Conservation (phyloP, 306 rosid species). For the Begonia peltatifolia region DNA sequence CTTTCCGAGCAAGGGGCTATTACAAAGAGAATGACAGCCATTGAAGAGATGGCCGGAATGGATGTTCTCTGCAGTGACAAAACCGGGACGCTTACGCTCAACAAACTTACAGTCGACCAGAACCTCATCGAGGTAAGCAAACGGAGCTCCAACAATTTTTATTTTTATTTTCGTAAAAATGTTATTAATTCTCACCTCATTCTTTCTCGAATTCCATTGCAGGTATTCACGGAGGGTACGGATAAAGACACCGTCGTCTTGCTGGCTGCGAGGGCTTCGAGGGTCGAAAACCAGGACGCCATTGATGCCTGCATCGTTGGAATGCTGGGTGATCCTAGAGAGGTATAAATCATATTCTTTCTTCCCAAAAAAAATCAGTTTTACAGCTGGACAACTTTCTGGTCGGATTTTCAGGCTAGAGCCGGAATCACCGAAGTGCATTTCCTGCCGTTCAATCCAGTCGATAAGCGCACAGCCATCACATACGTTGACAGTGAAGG, state of each 20-base stretch:
- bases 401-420: background rate
- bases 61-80: background rate
- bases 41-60: constrained; percentile 32
- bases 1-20: constrained; percentile 53
- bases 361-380: background rate
- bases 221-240: background rate
- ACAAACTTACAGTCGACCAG: constrained; percentile 21
- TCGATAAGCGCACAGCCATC: background rate
- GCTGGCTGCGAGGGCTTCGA: background rate
- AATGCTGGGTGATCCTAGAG: constrained; percentile 1
- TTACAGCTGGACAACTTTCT: background rate
- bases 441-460: background rate
- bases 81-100: background rate
- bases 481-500: constrained; percentile 19
- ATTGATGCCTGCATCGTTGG: background rate
- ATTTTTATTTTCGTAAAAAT: too few species aligned
- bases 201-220: background rate
- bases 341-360: background rate
- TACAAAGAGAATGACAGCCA: constrained; percentile 64
- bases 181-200: too few species aligned
- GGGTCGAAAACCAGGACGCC: background rate
- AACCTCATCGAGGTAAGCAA: constrained; percentile 18
- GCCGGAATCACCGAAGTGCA: background rate
- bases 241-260: background rate
- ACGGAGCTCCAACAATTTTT: too few species aligned